These are phyloP conservation scores for Backusella liffmaniae DNA, from an alignment of 192 early-diverging fungal genomes.

Conservation along the genomic window DNA sequence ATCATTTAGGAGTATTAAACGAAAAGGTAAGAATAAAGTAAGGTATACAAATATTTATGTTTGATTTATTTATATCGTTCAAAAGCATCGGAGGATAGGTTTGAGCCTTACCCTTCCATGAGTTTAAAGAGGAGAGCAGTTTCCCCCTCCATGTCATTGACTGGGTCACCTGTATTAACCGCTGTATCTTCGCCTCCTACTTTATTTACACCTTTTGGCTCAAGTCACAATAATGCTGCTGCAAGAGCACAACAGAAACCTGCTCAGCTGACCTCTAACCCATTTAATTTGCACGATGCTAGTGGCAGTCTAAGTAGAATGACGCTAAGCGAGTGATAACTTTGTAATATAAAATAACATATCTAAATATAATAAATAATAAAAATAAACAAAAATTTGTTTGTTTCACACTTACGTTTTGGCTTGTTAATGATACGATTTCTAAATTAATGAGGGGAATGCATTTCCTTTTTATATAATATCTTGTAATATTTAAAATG, in stretches of 20 bases:
- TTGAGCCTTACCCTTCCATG: conserved; percentile 14
- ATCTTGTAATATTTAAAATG: too few relatives aligned
- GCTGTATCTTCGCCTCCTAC: conserved; percentile 25
- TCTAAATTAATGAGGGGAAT: background rate
- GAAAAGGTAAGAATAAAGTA: conserved; percentile 18
- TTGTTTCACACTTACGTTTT: background rate
- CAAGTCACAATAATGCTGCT: conserved; percentile 28
- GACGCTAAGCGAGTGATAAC: conserved; percentile 26
- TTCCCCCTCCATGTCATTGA: conserved; percentile 29
- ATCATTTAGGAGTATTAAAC: conserved; percentile 21
- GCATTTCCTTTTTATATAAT: background rate
- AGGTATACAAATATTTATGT: background rate
- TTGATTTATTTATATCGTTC: background rate
- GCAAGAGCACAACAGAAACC: conserved; percentile 26
- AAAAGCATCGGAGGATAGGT: conserved; percentile 28
- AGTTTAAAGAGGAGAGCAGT: conserved; percentile 31
- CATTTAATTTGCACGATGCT: conserved; percentile 32
- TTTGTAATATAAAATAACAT: background rate
- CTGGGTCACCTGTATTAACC: conserved; percentile 28
- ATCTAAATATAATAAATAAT: background rate
- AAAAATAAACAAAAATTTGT: background rate
- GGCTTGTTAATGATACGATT: background rate
- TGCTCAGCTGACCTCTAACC: background rate
- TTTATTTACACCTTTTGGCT: conserved; percentile 5
- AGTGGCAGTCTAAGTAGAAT: conserved; percentile 34